Percentiles rank a stretch among this genome's conserved stretches.
phyloP scores from a whole-genome alignment of 2,329 filamentous ascomycete species.

The Ceratocystis alfenasii region DNA sequence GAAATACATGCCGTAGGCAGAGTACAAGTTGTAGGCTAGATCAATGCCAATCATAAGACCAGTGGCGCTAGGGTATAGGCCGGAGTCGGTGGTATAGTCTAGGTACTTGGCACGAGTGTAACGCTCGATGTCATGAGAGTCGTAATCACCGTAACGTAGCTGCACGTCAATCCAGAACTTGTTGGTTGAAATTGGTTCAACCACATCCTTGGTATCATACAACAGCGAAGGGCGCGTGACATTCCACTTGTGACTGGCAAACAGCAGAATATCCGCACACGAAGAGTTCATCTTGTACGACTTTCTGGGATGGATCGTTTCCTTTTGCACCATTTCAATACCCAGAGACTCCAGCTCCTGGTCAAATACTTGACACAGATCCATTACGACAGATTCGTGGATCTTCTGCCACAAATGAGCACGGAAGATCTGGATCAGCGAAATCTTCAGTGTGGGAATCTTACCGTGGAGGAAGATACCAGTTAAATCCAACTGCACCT shows the following conservation, averaged over 20 bases:
- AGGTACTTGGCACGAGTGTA: constrained; percentile 97
- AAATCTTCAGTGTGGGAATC: constrained; percentile 96
- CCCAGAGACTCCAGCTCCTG: constrained; percentile 91
- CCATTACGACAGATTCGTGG: constrained; percentile 97
- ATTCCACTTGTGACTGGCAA: constrained; percentile 98
- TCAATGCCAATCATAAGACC: constrained; percentile 97
- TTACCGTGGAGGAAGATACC: constrained; percentile 99
- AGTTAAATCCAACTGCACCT: constrained; percentile 92
- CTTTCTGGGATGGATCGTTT: constrained; percentile 97
- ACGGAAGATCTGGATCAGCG: constrained; percentile 96
- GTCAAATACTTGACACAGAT: constrained; percentile 95
- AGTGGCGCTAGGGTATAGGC: constrained; percentile 95
- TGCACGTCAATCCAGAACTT: constrained; percentile 99
- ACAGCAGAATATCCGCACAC: constrained; percentile 91
- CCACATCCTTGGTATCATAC: constrained; percentile 91
- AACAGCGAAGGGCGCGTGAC: constrained; percentile 85
- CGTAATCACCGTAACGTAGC: constrained; percentile 92
- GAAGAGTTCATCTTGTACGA: constrained; percentile 99
- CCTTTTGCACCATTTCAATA: constrained; percentile 96
- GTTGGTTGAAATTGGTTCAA: constrained; percentile 88
- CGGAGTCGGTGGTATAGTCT: constrained; percentile 96
- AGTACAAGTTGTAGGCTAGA: constrained; percentile 95
- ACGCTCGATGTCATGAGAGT: constrained; percentile 96
- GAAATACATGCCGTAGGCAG: constrained; percentile 97
- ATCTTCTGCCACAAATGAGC: constrained; percentile 99